Conservation (phyloP, 2,329 filamentous ascomycete species). For the Diaporthe citri region DNA sequence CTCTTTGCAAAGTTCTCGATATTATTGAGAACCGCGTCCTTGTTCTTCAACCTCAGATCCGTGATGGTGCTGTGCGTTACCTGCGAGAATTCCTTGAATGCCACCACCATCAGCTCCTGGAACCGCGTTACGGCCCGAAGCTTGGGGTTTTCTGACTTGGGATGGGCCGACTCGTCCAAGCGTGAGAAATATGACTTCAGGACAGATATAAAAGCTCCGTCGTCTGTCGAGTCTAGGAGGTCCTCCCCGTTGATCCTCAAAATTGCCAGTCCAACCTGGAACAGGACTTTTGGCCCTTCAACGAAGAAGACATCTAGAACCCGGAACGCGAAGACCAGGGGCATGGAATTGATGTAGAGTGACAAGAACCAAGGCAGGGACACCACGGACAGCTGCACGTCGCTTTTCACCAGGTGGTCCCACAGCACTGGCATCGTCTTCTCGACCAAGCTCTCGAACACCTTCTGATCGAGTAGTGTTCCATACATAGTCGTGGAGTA, state of each 20-base stretch:
- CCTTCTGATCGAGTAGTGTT: constrained; percentile 93
- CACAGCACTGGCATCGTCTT: constrained; percentile 98
- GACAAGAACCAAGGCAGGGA: constrained; percentile 98
- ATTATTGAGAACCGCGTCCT: constrained; percentile 92
- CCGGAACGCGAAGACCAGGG: constrained; percentile 94
- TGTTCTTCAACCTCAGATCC: constrained; percentile 91
- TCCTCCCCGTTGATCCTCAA: constrained; percentile 97
- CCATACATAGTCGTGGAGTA: constrained; percentile 99
- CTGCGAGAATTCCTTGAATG: constrained; percentile 96
- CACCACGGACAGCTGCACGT: constrained; percentile 96
- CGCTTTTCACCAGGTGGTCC: constrained; percentile 97
- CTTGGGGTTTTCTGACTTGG: constrained; percentile 95
- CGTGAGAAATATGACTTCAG: constrained; percentile 95
- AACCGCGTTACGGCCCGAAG: constrained; percentile 93
- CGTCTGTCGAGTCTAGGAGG: constrained; percentile 90
- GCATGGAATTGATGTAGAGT: constrained; percentile 99
- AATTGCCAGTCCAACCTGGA: constrained; percentile 97
- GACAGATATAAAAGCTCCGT: constrained; percentile 96
- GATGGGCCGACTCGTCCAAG: constrained; percentile 95
- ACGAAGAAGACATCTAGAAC: constrained; percentile 98
- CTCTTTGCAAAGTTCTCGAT: constrained; percentile 98
- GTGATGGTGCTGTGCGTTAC: constrained; percentile 95
- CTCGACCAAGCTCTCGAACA: constrained; percentile 98
- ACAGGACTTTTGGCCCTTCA: constrained; percentile 96
- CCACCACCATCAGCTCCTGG: constrained; percentile 98